phyloP scores from a whole-genome alignment of 805 yeast species.

The Hanseniaspora pseudoguilliermondii region DNA sequence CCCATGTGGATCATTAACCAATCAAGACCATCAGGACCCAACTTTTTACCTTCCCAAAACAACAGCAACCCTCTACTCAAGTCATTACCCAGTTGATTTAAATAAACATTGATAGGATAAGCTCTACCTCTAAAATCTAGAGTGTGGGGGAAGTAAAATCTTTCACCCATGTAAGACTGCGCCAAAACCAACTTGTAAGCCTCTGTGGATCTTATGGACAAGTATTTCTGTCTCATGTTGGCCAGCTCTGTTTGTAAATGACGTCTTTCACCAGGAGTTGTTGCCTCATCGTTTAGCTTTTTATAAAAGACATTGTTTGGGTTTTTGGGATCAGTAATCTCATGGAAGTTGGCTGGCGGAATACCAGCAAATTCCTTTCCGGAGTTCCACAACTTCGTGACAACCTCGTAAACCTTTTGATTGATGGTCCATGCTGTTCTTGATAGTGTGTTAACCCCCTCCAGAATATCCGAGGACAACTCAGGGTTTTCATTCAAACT shows the following conservation, averaged over 20 bases:
- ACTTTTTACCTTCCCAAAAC: constrained; percentile 64
- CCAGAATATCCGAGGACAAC: constrained; percentile 47
- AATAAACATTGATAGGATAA: constrained; percentile 67
- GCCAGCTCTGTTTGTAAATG: constrained; percentile 39
- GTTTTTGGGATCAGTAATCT: constrained; percentile 38
- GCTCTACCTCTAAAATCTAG: constrained; percentile 77
- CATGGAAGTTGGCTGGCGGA: constrained; percentile 39
- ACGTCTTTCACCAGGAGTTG: neutral
- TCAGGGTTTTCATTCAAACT: constrained; percentile 54
- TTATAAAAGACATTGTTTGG: constrained; percentile 40
- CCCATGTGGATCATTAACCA: constrained; percentile 72
- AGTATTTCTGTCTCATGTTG: constrained; percentile 49
- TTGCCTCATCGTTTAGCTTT: neutral
- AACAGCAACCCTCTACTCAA: constrained; percentile 56
- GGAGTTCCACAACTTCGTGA: constrained; percentile 75
- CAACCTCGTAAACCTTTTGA: constrained; percentile 48
- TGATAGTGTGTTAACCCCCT: constrained; percentile 78
- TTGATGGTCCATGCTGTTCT: constrained; percentile 88
- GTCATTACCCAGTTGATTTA: constrained; percentile 71
- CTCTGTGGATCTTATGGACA: constrained; percentile 86
- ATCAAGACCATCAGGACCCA: constrained; percentile 51
- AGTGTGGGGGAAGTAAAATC: constrained; percentile 67
- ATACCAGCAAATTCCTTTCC: constrained; percentile 65
- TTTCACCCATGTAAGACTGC: constrained; percentile 74
- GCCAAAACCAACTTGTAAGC: constrained; percentile 93